A percentile compares a stretch with the other conserved stretches of the same genome.
Evolutionary conservation across 805 yeast genomes (phyloP).

Genomic region (Lipomyces yamanashiensis): DNA sequence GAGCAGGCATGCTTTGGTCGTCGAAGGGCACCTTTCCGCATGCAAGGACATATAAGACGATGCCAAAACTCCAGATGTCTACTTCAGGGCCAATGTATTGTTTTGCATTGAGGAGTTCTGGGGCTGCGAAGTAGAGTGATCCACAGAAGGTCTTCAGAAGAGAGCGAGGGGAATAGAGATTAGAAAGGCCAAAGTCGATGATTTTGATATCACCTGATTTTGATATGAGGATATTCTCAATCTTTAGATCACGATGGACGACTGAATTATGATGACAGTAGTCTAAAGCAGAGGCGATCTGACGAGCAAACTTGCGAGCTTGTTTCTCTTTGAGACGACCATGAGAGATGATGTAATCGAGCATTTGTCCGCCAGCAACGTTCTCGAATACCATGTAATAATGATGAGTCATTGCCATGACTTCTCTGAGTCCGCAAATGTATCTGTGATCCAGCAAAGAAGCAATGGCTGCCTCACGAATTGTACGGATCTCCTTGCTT

Average conservation of each 20-base stretch:
- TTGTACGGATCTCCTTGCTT: slow-evolving; percentile 87
- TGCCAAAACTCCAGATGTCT: slow-evolving; percentile 98
- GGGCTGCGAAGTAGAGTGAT: slow-evolving; percentile 96
- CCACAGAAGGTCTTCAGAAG: slow-evolving; percentile 95
- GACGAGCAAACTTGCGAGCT: slow-evolving; percentile 93
- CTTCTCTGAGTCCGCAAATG: slow-evolving; percentile 88
- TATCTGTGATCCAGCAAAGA: slow-evolving; percentile 87
- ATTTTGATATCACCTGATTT: slow-evolving; percentile 92
- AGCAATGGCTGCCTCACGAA: slow-evolving; percentile 94
- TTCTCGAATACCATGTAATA: slow-evolving; percentile 96
- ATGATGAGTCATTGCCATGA: slow-evolving; percentile 95
- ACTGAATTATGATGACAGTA: slow-evolving; percentile 93
- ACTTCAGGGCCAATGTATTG: slow-evolving; percentile 97
- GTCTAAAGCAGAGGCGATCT: slow-evolving; percentile 90
- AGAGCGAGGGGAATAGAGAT: slow-evolving; percentile 72
- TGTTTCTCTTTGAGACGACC: slow-evolving; percentile 92
- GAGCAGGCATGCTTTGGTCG: slow-evolving; percentile 86
- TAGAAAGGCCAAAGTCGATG: slow-evolving; percentile 94
- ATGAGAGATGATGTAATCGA: slow-evolving; percentile 95
- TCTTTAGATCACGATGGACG: slow-evolving; percentile 94
- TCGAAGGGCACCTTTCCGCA: slow-evolving; percentile 99
- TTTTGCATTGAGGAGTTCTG: slow-evolving; percentile 87
- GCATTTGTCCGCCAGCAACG: slow-evolving; percentile 96
- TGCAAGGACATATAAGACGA: slow-evolving; percentile 89
- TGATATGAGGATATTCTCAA: slow-evolving; percentile 93